These are phyloP conservation scores for Kwoniella botswanensis DNA, from an alignment of 768 basidiomycete species.

Conservation along the genomic window DNA sequence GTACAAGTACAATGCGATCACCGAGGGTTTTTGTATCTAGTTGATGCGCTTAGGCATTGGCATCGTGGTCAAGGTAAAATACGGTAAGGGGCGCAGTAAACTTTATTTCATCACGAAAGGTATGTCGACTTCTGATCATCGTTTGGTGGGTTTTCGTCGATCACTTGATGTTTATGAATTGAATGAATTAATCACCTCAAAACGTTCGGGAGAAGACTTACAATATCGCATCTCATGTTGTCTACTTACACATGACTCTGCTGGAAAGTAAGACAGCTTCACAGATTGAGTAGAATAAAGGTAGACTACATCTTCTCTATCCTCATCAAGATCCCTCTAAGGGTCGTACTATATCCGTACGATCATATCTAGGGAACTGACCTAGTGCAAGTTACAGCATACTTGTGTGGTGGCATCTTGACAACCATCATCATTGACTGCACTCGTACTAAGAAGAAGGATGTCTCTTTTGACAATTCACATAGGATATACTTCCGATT, in stretches of 20 bases:
- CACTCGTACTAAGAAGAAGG: not conserved
- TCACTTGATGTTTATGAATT: no score
- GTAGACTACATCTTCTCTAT: no score
- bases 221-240: no score
- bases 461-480: not conserved
- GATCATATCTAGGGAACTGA: slow-evolving; percentile 15
- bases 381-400: not conserved
- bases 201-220: no score
- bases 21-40: no score
- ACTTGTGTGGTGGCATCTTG: not conserved
- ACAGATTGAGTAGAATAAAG: no score
- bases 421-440: not conserved
- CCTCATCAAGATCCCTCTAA: not conserved
- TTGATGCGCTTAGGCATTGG: not conserved
- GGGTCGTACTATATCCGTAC: not conserved
- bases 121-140: no score
- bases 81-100: not conserved
- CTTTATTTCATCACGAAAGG: not conserved
- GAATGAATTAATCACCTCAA: no score
- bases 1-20: not conserved
- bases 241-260: no score
- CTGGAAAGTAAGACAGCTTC: no score
- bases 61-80: not conserved
- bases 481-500: no score
- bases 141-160: no score